Percentiles rank a stretch among this genome's conserved stretches.
These are phyloP conservation scores for Paramecium primaurelia DNA, from an alignment of 73 alveolate genomes.

Conservation along the genomic window DNA sequence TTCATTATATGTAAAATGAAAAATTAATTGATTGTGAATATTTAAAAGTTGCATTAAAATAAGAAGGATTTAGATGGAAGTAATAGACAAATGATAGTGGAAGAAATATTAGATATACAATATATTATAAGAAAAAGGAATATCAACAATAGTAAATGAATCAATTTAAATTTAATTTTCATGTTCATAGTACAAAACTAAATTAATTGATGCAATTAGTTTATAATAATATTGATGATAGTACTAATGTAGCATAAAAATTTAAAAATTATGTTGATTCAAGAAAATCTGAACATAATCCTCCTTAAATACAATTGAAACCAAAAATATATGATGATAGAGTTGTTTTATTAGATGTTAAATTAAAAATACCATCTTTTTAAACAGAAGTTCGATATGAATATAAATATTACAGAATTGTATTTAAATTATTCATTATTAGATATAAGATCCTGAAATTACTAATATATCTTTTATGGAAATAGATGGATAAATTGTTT, in stretches of 20 bases:
- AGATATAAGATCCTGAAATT: not conserved
- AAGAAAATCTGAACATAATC: not conserved
- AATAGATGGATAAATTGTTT: not conserved
- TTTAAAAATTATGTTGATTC: not conserved
- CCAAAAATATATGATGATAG: not conserved
- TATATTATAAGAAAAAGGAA: not conserved
- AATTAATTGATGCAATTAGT: not conserved
- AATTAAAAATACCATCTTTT: not conserved
- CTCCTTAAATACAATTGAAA: not conserved
- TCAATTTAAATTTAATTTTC: not conserved
- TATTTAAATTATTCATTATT: not conserved
- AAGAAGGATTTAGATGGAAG: slow-evolving; percentile 15
- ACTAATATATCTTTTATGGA: not conserved
- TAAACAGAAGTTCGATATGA: not conserved
- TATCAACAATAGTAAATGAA: not conserved
- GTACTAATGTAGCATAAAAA: not conserved
- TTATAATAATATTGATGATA: not conserved
- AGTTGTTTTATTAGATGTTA: not conserved
- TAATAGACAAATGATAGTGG: slow-evolving; percentile 22
- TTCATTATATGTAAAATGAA: not conserved
- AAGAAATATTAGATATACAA: not conserved
- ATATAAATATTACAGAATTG: not conserved
- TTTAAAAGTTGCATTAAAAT: not conserved
- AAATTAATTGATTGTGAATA: slow-evolving; percentile 21
- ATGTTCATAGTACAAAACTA: not conserved